Conservation (phyloP, 345 rosid genomes). For the Mallotus nudiflorus region DNA sequence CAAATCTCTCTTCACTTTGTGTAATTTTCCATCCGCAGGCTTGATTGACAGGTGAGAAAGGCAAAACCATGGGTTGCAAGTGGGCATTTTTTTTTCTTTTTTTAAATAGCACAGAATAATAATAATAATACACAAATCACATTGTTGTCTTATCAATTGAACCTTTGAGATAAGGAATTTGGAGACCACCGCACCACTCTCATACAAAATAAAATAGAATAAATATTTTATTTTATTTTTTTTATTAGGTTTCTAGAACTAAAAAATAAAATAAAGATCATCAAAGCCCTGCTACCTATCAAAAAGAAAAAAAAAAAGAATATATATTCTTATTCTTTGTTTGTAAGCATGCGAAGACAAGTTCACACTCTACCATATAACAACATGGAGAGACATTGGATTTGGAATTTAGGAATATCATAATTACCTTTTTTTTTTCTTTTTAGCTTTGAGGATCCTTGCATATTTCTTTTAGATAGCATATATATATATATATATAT, state of each 20-base stretch:
- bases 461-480: not conserved
- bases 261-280: not conserved
- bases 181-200: conserved; percentile 13
- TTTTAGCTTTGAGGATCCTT: not conserved
- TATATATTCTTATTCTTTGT: conserved; percentile 42
- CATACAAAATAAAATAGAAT: not conserved
- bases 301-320: no score
- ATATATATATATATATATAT: not conserved
- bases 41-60: conserved; percentile 17
- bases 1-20: no score
- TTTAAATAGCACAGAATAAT: not conserved
- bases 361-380: conserved; percentile 28
- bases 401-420: conserved; percentile 27
- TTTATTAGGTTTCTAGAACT: no score
- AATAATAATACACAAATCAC: not conserved
- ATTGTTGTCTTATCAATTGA: conserved; percentile 9
- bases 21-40: no score
- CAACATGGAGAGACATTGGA: not conserved
- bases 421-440: not conserved
- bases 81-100: conserved; percentile 6
- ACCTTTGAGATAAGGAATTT: conserved; percentile 22
- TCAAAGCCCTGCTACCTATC: no score
- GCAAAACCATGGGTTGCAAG: conserved; percentile 13
- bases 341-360: conserved; percentile 21
- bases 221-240: no score